Base-by-base conservation (phyloP, 495 filamentous ascomycete genomes). In the Hypoxylon trugodes region DNA sequence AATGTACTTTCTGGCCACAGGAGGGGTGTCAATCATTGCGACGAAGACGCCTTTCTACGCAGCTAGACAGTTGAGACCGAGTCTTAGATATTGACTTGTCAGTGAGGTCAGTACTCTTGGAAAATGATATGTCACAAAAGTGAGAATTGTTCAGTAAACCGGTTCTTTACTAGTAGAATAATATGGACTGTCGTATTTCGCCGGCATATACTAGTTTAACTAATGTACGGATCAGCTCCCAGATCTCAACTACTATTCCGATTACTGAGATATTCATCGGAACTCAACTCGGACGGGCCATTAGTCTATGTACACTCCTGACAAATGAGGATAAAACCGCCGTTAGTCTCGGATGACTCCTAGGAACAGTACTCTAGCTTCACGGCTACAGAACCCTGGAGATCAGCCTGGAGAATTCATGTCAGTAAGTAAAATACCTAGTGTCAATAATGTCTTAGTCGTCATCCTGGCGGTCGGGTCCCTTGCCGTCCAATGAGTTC, bases 381-480 rank as follows among this genome's bases (percentile, higher is more conserved):
- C 7, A 21, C 37, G 12, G 58, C 47, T 62, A 62, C 40, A 62
- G 64, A 67, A 67, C 47, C 51, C 47, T 59, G 48, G 35, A 50
- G 59, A 59, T 64, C 49, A 54, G 18, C 57, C 59, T 52, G 59
- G 65, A 63, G 65, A 59, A 68, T 13, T 48, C 59, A 56, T 43
- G 36, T 24, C n/a, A 30, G 22, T 7, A 26, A 32, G 30, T 1
- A 15, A 36, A 38, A 10, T n/a, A n/a, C n/a, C n/a, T 61, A 26
- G 58, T 25, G 40, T 48, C 46, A 50, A 37, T 38, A 30, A 37
- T 59, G 54, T 60, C 54, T 64, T 40, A 49, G 30, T 60, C 36
- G 59, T 52, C 36, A 60, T 64, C 33, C 28, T 3, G 33, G 36
- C 28, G 12, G 10, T 2, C 22, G 25, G 21, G 43, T n/a, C n/a